Conservation (phyloP, 1,139 yeast species). For the Magnusiomyces magnusii region DNA sequence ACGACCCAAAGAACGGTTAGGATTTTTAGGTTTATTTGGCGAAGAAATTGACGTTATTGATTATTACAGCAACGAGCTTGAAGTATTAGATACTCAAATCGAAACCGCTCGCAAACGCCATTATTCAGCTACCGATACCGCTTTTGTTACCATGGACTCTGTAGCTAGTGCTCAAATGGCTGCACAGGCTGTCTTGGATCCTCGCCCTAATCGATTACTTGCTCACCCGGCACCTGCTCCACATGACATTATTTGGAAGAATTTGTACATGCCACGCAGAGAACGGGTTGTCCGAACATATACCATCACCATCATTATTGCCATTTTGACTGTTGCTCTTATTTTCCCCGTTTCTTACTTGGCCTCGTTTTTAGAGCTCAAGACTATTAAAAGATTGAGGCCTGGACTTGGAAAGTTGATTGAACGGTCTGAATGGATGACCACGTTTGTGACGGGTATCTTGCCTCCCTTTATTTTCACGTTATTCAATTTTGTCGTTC, state of each 20-base stretch:
- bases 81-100: conserved; percentile 52
- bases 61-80: conserved; percentile 49
- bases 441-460: conserved; percentile 66
- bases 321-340: conserved; percentile 56
- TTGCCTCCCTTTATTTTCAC: conserved; percentile 73
- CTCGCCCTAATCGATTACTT: conserved; percentile 62
- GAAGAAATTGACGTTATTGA: conserved; percentile 58
- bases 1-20: conserved; percentile 40
- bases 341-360: conserved; percentile 67
- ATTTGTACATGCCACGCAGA: conserved; percentile 51
- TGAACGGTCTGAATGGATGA: conserved; percentile 48
- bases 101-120: conserved; percentile 39
- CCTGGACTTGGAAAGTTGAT: conserved; percentile 64
- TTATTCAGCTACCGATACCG: conserved; percentile 42
- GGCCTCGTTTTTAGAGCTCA: conserved; percentile 62
- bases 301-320: conserved; percentile 54
- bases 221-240: conserved; percentile 84
- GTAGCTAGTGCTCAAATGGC: conserved; percentile 87
- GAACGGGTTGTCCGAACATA: conserved; percentile 54
- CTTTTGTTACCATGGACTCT: conserved; percentile 77
- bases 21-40: conserved; percentile 48
- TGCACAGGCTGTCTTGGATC: conserved; percentile 82
- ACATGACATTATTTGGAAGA: conserved; percentile 76
- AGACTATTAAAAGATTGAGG: conserved; percentile 61
- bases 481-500: conserved; percentile 60